Evolutionary conservation across 306 rosid genomes (phyloP), one percentile per base, ranked within the genome.

Genomic region (Trifolium fragiferum): DNA sequence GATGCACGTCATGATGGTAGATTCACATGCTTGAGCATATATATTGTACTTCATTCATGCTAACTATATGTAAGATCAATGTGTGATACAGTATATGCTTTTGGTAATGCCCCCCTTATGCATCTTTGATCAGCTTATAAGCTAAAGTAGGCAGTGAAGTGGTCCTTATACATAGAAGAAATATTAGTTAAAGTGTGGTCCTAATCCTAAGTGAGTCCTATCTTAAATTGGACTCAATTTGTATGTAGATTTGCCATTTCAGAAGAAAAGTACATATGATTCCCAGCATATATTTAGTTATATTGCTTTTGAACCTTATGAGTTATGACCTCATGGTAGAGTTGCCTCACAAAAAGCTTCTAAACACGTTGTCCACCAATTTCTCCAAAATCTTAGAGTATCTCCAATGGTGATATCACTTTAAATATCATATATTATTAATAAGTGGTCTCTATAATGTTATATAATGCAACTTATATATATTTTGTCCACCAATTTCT

Each of bases 1-100:
- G 72, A 88, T 85, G 90, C 81, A 79, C 57, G 59, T 73, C 88
- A 89, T 87, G 86, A 91, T 91, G 83, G 77, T 82, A 15, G 63
- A 50, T 60, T 70, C 89, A 86, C 96, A 87, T 87, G 90, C 76
- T 80, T 70, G 41, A 57, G 12, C 55, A 70, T 18, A 49, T 79
- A 33, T 69, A 70, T 49, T 49, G 49, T 57, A 43, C 57, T 54
- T 33, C 37, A 33, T 33, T 68, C 74, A 65, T 61, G 37, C 43
- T 44, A 58, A 27, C 1, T 30, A 60, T 23, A 60, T 57, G 33
- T 21, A 53, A 20, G 60, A 53, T 53, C 2, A 13, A 8, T 53
- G 27, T 53, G 11, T 53, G 11, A 55, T 10, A 43, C n/a, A n/a
- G n/a, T n/a, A n/a, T 43, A 43, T 57, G 66, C 67, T 68, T 74